These are phyloP conservation scores for Naumovozyma baii DNA, from an alignment of 805 yeast species.

Conservation along the genomic window DNA sequence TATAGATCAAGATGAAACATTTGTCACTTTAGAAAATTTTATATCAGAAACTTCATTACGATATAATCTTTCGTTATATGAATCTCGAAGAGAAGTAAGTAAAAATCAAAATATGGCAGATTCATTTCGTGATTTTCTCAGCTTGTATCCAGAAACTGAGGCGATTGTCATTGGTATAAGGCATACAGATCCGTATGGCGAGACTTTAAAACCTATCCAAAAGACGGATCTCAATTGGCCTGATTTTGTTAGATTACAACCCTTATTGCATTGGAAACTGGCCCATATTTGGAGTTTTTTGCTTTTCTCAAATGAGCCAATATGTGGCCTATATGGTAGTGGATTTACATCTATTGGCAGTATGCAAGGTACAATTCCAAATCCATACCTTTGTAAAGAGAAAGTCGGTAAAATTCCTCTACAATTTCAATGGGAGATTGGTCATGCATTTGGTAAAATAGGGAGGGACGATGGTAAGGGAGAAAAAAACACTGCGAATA, in stretches of 20 bases:
- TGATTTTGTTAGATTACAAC: constrained; percentile 69
- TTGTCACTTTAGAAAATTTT: constrained; percentile 60
- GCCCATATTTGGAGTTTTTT: constrained; percentile 80
- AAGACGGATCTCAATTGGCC: constrained; percentile 91
- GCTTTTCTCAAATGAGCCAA: constrained; percentile 44
- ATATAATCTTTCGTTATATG: constrained; percentile 45
- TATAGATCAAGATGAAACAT: constrained; percentile 65
- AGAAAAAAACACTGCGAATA: constrained; percentile 3
- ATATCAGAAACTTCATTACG: constrained; percentile 42
- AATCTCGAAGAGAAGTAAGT: constrained; percentile 21
- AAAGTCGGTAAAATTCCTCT: constrained; percentile 2
- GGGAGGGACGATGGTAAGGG: neutral
- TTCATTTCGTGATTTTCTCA: constrained; percentile 61
- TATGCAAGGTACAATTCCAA: constrained; percentile 53
- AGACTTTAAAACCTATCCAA: constrained; percentile 48
- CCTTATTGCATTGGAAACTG: constrained; percentile 81
- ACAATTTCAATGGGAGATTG: constrained; percentile 22
- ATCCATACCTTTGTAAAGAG: constrained; percentile 44
- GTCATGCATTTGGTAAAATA: constrained; percentile 12
- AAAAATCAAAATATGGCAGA: constrained; percentile 37
- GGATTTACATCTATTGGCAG: constrained; percentile 94
- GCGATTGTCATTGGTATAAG: constrained; percentile 85
- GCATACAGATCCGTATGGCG: constrained; percentile 78
- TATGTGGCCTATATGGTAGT: constrained; percentile 65
- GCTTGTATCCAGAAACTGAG: constrained; percentile 41